These are phyloP conservation scores for Mortierella sp. DNA, from an alignment of 371 early-diverging fungal genomes.

Conservation along the genomic window DNA sequence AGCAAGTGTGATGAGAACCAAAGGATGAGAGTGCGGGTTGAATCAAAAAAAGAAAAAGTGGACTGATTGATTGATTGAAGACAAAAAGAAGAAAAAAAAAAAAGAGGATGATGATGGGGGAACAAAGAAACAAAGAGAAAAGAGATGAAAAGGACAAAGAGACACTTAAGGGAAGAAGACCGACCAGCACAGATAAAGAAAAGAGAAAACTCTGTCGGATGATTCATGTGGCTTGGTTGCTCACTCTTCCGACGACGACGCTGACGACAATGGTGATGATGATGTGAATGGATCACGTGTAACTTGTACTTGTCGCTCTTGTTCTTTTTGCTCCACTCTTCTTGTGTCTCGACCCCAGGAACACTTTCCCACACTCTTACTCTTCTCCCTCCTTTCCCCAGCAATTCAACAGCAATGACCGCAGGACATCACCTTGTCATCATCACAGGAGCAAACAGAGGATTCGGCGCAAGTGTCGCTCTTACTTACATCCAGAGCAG, in stretches of 20 bases:
- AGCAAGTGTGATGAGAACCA: slow-evolving; percentile 4
- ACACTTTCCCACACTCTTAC: slow-evolving; percentile 1
- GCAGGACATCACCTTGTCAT: slow-evolving; percentile 65
- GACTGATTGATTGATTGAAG: background rate
- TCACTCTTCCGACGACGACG: background rate
- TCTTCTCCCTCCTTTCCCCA: background rate
- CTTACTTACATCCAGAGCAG: slow-evolving; percentile 33
- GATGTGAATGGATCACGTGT: background rate
- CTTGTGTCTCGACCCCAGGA: background rate
- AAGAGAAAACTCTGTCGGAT: background rate
- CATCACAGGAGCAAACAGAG: slow-evolving; percentile 89
- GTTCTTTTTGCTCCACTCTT: background rate
- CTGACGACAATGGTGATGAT: too few species aligned
- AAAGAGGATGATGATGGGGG: background rate
- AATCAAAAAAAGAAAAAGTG: background rate
- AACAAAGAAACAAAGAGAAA: background rate
- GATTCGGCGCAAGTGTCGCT: slow-evolving; percentile 84
- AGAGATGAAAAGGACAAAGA: slow-evolving; percentile 14
- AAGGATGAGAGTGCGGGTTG: background rate
- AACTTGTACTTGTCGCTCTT: background rate
- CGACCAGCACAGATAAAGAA: background rate
- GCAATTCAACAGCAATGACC: slow-evolving; percentile 14
- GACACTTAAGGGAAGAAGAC: background rate
- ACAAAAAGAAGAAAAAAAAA: background rate
- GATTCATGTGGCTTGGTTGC: slow-evolving; percentile 5